phyloP scores from a whole-genome alignment of 768 basidiomycete genomes.

The Pleurotus ostreatus region DNA sequence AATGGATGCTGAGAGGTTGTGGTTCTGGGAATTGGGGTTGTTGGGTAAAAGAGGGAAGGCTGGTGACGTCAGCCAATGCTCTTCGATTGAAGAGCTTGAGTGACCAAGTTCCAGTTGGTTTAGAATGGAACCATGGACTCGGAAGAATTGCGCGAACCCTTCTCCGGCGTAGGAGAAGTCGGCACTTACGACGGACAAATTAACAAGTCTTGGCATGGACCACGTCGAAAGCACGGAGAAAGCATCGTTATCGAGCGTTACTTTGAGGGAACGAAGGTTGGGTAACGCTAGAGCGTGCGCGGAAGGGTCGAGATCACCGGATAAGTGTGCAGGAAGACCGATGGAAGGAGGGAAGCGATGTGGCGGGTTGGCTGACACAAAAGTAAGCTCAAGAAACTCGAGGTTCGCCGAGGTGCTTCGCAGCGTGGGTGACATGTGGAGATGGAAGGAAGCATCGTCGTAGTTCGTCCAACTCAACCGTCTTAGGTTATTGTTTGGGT shows the following conservation, averaged over 20 bases:
- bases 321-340: not conserved
- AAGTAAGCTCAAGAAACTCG: constrained; percentile 67
- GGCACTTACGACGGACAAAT: constrained; percentile 64
- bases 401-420: constrained; percentile 47
- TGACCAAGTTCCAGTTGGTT: constrained; percentile 71
- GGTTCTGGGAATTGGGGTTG: constrained; percentile 24
- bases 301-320: constrained; percentile 9
- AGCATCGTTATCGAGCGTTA: constrained; percentile 67
- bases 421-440: constrained; percentile 51
- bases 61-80: constrained; percentile 57
- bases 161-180: constrained; percentile 67
- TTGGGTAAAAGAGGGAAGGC: constrained; percentile 31
- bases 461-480: constrained; percentile 72
- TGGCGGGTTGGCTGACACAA: constrained; percentile 44
- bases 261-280: constrained; percentile 61
- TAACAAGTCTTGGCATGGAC: constrained; percentile 58
- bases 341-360: constrained; percentile 18
- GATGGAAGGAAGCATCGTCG: constrained; percentile 54
- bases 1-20: constrained; percentile 24
- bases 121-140: constrained; percentile 58
- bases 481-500: constrained; percentile 47
- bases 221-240: constrained; percentile 64
- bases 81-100: constrained; percentile 60
- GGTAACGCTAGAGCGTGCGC: constrained; percentile 46
- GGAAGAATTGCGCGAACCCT: constrained; percentile 65